A percentile compares a stretch with the other conserved stretches of the same genome.
phyloP scores from a whole-genome alignment of 805 yeast genomes.

The Ogataea pilisensis region DNA sequence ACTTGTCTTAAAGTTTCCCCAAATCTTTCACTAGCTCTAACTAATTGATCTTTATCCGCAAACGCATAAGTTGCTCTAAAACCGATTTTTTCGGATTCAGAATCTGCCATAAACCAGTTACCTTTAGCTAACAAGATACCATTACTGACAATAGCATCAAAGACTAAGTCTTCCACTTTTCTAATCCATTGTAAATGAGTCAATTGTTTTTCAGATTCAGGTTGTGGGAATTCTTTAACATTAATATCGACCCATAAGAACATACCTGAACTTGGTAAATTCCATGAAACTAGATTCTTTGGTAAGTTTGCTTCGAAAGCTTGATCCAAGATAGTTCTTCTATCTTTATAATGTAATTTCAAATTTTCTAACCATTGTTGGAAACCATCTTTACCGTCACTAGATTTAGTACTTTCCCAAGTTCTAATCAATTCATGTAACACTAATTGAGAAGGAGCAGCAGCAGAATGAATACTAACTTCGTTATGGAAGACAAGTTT shows the following conservation, averaged over 20 bases:
- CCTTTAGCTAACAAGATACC: constrained; percentile 31
- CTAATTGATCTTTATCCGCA: constrained; percentile 24
- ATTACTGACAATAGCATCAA: constrained; percentile 20
- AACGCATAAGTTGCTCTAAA: constrained; percentile 32
- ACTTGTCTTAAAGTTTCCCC: constrained; percentile 20
- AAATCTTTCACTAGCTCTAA: constrained; percentile 25
- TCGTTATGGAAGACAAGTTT: constrained; percentile 57
- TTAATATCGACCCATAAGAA: constrained; percentile 41
- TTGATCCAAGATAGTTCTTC: constrained; percentile 57
- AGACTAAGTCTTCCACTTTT: constrained; percentile 29
- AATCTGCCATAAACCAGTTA: constrained; percentile 31
- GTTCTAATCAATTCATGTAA: constrained; percentile 52
- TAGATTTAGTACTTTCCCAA: constrained; percentile 39
- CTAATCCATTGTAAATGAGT: constrained; percentile 29
- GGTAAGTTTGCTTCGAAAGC: constrained; percentile 48
- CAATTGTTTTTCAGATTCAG: constrained; percentile 31
- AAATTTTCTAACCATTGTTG: constrained; percentile 65
- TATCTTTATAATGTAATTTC: constrained; percentile 55
- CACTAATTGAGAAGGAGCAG: constrained; percentile 68
- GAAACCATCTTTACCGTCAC: constrained; percentile 51
- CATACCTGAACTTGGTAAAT: constrained; percentile 44
- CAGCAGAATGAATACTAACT: constrained; percentile 66
- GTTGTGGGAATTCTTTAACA: constrained; percentile 34
- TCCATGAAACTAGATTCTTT: constrained; percentile 36
- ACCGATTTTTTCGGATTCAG: constrained; percentile 17